A percentile compares a stretch with the other conserved stretches of the same genome.
phyloP scores from a whole-genome alignment of 2,329 filamentous ascomycete species.

The Tolypocladium pustulatum region DNA sequence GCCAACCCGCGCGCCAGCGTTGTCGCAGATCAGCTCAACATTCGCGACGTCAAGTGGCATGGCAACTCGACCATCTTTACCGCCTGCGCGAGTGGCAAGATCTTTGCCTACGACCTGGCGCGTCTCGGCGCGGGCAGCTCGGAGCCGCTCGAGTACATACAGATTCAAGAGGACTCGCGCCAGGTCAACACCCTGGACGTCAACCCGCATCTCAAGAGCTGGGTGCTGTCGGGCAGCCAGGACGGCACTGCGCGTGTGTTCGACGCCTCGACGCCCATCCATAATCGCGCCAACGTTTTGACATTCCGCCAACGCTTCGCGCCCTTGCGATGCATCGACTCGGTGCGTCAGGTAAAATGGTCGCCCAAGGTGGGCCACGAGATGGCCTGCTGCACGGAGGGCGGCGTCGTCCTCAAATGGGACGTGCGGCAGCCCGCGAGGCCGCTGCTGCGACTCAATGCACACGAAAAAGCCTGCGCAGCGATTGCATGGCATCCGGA shows the following conservation, averaged over 20 bases:
- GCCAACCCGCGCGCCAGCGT: constrained; percentile 29
- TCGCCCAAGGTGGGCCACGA: constrained; percentile 50
- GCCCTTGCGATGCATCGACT: constrained; percentile 26
- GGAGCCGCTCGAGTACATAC: constrained; percentile 41
- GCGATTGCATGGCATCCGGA: constrained; percentile 59
- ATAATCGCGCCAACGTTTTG: constrained; percentile 35
- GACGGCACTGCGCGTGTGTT: constrained; percentile 54
- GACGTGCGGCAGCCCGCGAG: constrained; percentile 44
- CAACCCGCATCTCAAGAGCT: constrained; percentile 47
- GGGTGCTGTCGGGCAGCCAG: constrained; percentile 51
- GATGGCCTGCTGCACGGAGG: constrained; percentile 55
- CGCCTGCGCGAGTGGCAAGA: constrained; percentile 52
- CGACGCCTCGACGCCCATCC: constrained; percentile 39
- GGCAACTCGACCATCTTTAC: constrained; percentile 47
- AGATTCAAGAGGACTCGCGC: constrained; percentile 50
- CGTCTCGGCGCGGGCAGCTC: constrained; percentile 33
- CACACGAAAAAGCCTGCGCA: constrained; percentile 49
- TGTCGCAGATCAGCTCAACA: constrained; percentile 47
- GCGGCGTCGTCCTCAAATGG: constrained; percentile 53
- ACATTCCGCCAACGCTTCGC: constrained; percentile 38
- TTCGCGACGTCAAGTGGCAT: constrained; percentile 52
- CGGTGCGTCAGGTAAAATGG: constrained; percentile 54
- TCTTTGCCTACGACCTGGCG: constrained; percentile 52
- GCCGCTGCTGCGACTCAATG: constrained; percentile 48
- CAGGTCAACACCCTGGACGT: constrained; percentile 55